These are phyloP conservation scores for Verticillium alfalfae DNA, from an alignment of 2,329 filamentous ascomycete species.

Conservation along the genomic window DNA sequence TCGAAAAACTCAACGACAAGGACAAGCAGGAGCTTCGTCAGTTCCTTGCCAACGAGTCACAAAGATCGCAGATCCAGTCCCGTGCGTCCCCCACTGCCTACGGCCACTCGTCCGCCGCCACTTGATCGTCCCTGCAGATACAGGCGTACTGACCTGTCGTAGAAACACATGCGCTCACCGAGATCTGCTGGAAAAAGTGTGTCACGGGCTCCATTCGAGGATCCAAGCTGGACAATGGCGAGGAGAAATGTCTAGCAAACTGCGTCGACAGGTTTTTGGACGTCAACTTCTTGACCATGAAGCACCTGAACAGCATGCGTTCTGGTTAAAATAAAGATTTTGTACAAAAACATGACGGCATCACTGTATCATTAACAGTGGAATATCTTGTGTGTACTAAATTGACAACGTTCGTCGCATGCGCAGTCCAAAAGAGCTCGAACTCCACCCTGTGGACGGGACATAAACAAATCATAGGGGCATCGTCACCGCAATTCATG, in stretches of 20 bases:
- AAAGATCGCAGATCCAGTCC: slow-evolving; percentile 65
- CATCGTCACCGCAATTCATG: not conserved
- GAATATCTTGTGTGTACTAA: not conserved
- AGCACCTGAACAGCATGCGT: slow-evolving; percentile 67
- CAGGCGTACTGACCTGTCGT: slow-evolving; percentile 1
- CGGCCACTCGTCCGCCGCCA: no score
- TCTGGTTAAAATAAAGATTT: slow-evolving; percentile 1
- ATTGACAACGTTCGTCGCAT: no score
- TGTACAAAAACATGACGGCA: not conserved
- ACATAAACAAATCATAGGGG: not conserved
- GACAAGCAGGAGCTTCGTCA: slow-evolving; percentile 86
- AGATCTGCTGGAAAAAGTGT: slow-evolving; percentile 95
- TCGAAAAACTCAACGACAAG: slow-evolving; percentile 69
- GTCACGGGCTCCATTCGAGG: slow-evolving; percentile 67
- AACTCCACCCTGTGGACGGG: no score
- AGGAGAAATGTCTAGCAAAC: slow-evolving; percentile 82
- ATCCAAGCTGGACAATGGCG: slow-evolving; percentile 66
- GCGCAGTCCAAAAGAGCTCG: no score
- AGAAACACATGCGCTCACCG: slow-evolving; percentile 54
- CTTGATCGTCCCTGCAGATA: no score
- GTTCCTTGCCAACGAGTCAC: slow-evolving; percentile 77
- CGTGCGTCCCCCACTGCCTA: slow-evolving; percentile 34
- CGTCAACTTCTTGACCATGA: slow-evolving; percentile 76
- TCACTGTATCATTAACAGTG: not conserved
- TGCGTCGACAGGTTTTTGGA: slow-evolving; percentile 95